phyloP scores from a whole-genome alignment of 352 stramenopile species.

The Globisporangium polare region DNA sequence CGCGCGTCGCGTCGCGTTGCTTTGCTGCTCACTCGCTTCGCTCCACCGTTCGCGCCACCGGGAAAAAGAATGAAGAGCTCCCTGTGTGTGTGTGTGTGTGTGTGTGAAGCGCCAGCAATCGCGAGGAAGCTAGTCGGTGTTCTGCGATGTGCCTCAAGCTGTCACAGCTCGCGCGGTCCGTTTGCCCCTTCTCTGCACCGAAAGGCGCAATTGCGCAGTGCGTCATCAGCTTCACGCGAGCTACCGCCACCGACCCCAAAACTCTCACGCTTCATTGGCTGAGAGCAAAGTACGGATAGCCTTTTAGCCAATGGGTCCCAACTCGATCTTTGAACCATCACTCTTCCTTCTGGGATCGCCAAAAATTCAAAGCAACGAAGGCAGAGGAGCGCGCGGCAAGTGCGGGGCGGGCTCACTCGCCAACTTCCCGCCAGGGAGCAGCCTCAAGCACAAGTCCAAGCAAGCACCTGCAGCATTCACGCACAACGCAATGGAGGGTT shows the following conservation, averaged over 20 bases:
- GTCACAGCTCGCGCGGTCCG: background rate
- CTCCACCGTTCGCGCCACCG: background rate
- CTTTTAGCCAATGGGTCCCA: background rate
- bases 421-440: background rate
- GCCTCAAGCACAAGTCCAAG: background rate
- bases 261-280: background rate
- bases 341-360: background rate
- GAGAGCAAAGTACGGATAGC: background rate
- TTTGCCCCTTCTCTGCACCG: background rate
- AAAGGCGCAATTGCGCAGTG: background rate
- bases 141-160: background rate
- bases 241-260: background rate
- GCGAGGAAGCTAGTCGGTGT: background rate
- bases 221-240: background rate
- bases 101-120: background rate
- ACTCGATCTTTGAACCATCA: background rate
- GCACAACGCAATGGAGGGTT: background rate
- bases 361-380: constrained; percentile 3
- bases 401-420: background rate
- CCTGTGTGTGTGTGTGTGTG: too few relatives aligned
- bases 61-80: constrained; percentile 7
- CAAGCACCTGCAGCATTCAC: background rate
- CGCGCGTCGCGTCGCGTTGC: constrained; percentile 1
- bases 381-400: background rate
- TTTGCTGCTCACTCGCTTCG: constrained; percentile 7